phyloP scores from a whole-genome alignment of 495 filamentous ascomycete genomes.

The Daldinia loculata region DNA sequence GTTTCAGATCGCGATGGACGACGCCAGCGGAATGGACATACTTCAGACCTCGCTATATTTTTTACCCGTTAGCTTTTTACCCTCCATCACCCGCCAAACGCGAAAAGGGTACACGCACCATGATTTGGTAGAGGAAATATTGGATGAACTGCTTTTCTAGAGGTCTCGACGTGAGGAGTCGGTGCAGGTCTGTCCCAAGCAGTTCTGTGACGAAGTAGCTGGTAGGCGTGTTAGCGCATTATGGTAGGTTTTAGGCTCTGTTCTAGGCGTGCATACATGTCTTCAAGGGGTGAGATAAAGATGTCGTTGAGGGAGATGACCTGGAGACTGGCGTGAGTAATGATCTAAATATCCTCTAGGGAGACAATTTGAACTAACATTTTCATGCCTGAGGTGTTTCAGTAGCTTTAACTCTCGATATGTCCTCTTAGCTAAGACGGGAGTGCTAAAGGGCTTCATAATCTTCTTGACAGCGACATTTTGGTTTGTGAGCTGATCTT shows the following conservation, averaged over 20 bases:
- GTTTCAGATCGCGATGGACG: conserved; percentile 96
- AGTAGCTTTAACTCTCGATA: conserved; percentile 97
- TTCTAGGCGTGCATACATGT: conserved; percentile 72
- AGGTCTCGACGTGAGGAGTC: conserved; percentile 91
- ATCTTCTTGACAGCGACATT: conserved; percentile 99
- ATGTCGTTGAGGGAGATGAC: conserved; percentile 99
- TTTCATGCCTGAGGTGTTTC: conserved; percentile 96
- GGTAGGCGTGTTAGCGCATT: conserved; percentile 43
- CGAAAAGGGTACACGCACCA: conserved; percentile 66
- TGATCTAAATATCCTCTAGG: background rate
- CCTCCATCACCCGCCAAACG: background rate
- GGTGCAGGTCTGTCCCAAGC: conserved; percentile 94
- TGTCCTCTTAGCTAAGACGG: conserved; percentile 94
- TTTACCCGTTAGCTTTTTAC: conserved; percentile 11
- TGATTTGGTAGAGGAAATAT: conserved; percentile 98
- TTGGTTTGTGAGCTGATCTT: conserved; percentile 94
- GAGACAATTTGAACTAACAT: conserved; percentile 68
- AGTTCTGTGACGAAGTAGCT: conserved; percentile 99
- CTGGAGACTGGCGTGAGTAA: conserved; percentile 55
- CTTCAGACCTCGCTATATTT: conserved; percentile 87
- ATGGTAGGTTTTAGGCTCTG: background rate
- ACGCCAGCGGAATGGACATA: conserved; percentile 99
- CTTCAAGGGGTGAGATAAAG: conserved; percentile 98
- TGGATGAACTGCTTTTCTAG: conserved; percentile 99
- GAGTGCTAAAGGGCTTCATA: conserved; percentile 99